Base-by-base conservation (phyloP, 2,329 filamentous ascomycete genomes). In the Remersonia thermophila region DNA sequence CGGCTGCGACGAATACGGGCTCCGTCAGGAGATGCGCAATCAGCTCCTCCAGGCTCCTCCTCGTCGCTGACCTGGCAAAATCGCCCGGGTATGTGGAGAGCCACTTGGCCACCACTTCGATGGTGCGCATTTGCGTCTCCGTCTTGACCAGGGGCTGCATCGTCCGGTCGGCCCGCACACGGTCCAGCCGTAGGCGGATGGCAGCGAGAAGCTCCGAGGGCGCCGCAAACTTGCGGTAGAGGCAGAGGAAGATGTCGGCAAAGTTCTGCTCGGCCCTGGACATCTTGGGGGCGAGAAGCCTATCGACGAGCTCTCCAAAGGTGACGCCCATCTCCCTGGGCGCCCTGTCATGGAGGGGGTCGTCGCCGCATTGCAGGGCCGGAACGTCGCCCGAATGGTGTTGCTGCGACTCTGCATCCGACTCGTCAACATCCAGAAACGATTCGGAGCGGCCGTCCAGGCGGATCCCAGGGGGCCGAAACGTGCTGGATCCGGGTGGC, bases 201-300 rank as follows among this genome's bases (percentile, higher is more conserved):
- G 83, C 77, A 28, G 77, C 71, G 35, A 96, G 75, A 4, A 98
- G 68, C 45, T 80, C 72, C 8, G 73, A 71, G 0, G 91, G 91
- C 2, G 87, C 75, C 3, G 85, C 82, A 54, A 98, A 96, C 56
- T 91, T 93, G 43, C 91, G 80, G 59, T 96, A 96, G 11, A 96
- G 66, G 45, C 89, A 94, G 20, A 96, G 67, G 51, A 96, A 96
- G 13, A 93, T 78, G 30, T 86, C 77, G 2, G 75, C 73, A 53
- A 95, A 98, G 56, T 94, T 94, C 39, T 73, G 71, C 53, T 96
- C 91, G n/a, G 79, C 71, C 52, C 84, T 86, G 18, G 83, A 86
- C 62, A 89, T 79, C 26, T 83, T 83, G 43, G 83, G 73, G 1
- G 79, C 72, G 16, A 96, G 68, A 28, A 98, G 69, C n/a, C 86